Conservation (phyloP, 352 stramenopile species). For the Pythium myriotylum region DNA sequence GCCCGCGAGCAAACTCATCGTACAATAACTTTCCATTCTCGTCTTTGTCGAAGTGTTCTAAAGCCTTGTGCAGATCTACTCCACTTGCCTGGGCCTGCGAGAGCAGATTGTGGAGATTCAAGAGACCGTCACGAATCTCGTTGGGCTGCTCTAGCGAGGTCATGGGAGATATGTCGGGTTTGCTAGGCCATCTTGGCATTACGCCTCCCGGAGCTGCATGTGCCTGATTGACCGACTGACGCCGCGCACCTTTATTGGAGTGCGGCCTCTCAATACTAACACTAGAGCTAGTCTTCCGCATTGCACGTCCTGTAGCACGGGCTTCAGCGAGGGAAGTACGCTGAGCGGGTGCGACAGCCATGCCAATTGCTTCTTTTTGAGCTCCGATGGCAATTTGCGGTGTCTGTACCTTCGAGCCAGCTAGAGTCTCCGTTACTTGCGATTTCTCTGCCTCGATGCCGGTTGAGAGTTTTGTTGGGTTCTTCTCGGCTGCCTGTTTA, state of each 20-base stretch:
- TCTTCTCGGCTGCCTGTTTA: too few relatives aligned
- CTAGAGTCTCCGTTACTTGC: too few relatives aligned
- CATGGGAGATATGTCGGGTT: too few relatives aligned
- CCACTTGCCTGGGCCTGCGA: constrained; percentile 43
- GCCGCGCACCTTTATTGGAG: not conserved
- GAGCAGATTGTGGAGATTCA: constrained; percentile 53
- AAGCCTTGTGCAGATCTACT: constrained; percentile 52
- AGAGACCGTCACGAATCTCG: constrained; percentile 27
- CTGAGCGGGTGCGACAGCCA: not conserved
- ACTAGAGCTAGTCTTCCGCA: not conserved
- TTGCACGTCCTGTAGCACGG: constrained; percentile 1
- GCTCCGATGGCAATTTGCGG: too few relatives aligned
- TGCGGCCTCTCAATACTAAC: not conserved
- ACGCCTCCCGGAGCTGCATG: too few relatives aligned
- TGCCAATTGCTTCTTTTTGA: too few relatives aligned
- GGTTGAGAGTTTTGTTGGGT: too few relatives aligned
- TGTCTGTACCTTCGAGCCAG: too few relatives aligned
- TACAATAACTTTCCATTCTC: constrained; percentile 55
- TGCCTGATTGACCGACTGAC: too few relatives aligned
- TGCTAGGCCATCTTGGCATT: too few relatives aligned
- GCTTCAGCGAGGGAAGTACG: constrained; percentile 22
- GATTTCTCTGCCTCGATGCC: too few relatives aligned
- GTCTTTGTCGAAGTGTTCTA: constrained; percentile 84
- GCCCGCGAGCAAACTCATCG: constrained; percentile 49
- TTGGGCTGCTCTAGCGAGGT: too few relatives aligned